A percentile compares a stretch with the other conserved stretches of the same genome.
Conservation (phyloP, 441 rosid genomes). For the Kokia cookei region DNA sequence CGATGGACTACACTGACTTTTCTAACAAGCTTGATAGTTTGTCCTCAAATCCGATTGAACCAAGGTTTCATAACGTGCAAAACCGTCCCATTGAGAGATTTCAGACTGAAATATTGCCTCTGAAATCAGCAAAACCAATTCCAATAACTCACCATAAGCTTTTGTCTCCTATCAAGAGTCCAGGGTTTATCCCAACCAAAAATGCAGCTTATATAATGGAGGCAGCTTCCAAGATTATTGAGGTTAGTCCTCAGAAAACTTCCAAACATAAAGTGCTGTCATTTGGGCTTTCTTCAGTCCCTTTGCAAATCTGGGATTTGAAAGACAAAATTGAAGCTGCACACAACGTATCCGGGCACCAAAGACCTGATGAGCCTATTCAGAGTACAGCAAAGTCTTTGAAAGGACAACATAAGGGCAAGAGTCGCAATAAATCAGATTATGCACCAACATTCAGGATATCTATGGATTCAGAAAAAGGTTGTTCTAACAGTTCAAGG, state of each 20-base stretch:
- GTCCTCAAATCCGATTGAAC: slow-evolving; percentile 36
- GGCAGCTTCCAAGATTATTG: slow-evolving; percentile 77
- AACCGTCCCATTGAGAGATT: slow-evolving; percentile 58
- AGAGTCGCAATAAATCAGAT: slow-evolving; percentile 17
- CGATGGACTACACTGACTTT: slow-evolving; percentile 24
- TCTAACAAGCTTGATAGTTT: slow-evolving; percentile 30
- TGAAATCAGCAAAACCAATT: slow-evolving; percentile 69
- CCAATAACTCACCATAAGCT: slow-evolving; percentile 61
- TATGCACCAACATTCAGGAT: slow-evolving; percentile 16
- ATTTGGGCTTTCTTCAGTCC: slow-evolving; percentile 49
- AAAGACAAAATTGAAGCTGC: slow-evolving; percentile 74
- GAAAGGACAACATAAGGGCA: slow-evolving; percentile 32
- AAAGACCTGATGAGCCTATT: slow-evolving; percentile 19
- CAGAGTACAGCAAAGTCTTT: slow-evolving; percentile 17
- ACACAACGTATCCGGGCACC: slow-evolving; percentile 34
- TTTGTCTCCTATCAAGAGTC: slow-evolving; percentile 73
- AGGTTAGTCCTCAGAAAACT: slow-evolving; percentile 44
- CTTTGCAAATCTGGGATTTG: slow-evolving; percentile 64
- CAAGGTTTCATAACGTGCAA: slow-evolving; percentile 33
- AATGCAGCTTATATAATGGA: slow-evolving; percentile 63
- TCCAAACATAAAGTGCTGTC: slow-evolving; percentile 27
- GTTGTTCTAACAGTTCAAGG: slow-evolving; percentile 26
- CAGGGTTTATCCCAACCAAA: slow-evolving; percentile 46
- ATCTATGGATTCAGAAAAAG: slow-evolving; percentile 21
- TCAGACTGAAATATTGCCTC: slow-evolving; percentile 72